A percentile compares a stretch with the other conserved stretches of the same genome.
phyloP scores from a whole-genome alignment of 1,139 yeast species.

The Yamadazyma jaroonii region DNA sequence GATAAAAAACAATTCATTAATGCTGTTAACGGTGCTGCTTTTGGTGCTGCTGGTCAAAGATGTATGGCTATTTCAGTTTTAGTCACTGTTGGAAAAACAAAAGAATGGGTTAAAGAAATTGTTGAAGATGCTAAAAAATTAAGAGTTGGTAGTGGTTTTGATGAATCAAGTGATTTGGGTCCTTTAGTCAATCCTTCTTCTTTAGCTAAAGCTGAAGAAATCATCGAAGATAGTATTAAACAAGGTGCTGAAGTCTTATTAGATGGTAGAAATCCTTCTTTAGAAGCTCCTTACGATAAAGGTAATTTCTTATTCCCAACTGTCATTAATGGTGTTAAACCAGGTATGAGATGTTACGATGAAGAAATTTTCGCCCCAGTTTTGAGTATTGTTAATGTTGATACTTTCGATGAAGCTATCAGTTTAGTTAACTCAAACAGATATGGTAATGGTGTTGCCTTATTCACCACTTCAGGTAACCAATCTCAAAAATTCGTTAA shows the following conservation, averaged over 20 bases:
- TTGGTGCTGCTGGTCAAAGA: conserved; percentile 85
- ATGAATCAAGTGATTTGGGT: conserved; percentile 60
- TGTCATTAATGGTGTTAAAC: conserved; percentile 58
- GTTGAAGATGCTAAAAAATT: conserved; percentile 57
- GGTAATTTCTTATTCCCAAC: conserved; percentile 81
- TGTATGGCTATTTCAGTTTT: conserved; percentile 80
- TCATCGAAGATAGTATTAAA: conserved; percentile 54
- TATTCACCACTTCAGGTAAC: conserved; percentile 70
- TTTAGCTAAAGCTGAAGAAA: conserved; percentile 50
- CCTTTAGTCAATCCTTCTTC: conserved; percentile 68
- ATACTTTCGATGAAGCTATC: conserved; percentile 72
- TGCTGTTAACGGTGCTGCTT: conserved; percentile 73
- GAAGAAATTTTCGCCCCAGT: conserved; percentile 82
- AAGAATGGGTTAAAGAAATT: conserved; percentile 63
- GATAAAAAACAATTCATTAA: conserved; percentile 63
- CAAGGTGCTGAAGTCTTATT: conserved; percentile 59
- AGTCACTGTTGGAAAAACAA: conserved; percentile 71
- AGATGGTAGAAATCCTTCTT: conserved; percentile 58
- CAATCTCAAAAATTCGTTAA: conserved; percentile 69
- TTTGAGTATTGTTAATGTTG: conserved; percentile 59
- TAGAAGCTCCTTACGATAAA: conserved; percentile 40
- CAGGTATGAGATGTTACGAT: conserved; percentile 70
- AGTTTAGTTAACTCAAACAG: conserved; percentile 59
- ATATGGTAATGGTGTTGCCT: conserved; percentile 73
- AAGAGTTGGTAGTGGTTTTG: conserved; percentile 68